Base-by-base conservation (phyloP, 305 asterid genomes). In the Fraxinus ornus region DNA sequence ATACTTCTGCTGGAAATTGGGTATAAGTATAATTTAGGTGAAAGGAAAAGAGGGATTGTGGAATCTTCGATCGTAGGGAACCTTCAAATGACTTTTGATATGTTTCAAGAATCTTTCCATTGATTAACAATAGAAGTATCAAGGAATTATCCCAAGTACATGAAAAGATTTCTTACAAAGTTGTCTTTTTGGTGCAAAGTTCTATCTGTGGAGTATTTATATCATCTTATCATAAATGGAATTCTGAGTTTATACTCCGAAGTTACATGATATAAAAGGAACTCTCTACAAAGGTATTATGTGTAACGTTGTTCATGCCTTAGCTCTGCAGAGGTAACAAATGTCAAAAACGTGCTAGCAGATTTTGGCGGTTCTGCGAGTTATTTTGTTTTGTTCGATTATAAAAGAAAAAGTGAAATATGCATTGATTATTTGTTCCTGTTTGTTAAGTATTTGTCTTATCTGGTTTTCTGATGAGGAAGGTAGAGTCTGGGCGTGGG, bases 1-100 rank as follows among this genome's bases (percentile, higher is more conserved):
- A 37, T 83, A 81, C 52, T 62, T 87, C 41, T 84, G 79, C 79
- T 70, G 83, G 85, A 81, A 75, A 82, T 26, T 81, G 89, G 64
- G 83, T 83, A 68, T 32, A 35, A 22, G 78, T 82, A 77, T 72
- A 76, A 86, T 81, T 80, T 47, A 76, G 83, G 24, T 36, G 68
- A 82, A 79, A 66, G 55, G 41, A 70, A 30, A 62, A 52, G 7
- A 70, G 35, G 39, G 26, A 24, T 79, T 30, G 36, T 5, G n/a
- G 57, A 57, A 75, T 37, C 75, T 64, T 80, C 35, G 64, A 41
- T 66, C 55, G n/a, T 44, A 39, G 47, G 57, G 47, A 79, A 76
- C 74, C n/a, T 52, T 70, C 30, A 68, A 26, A 13, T 30, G 21
- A 76, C 1, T 15, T 76, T 71, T 12, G 39, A 35, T 77, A n/a